Base-by-base conservation (phyloP, 225 moss, liverwort and hornwort species). In the Bryum argenteum region DNA sequence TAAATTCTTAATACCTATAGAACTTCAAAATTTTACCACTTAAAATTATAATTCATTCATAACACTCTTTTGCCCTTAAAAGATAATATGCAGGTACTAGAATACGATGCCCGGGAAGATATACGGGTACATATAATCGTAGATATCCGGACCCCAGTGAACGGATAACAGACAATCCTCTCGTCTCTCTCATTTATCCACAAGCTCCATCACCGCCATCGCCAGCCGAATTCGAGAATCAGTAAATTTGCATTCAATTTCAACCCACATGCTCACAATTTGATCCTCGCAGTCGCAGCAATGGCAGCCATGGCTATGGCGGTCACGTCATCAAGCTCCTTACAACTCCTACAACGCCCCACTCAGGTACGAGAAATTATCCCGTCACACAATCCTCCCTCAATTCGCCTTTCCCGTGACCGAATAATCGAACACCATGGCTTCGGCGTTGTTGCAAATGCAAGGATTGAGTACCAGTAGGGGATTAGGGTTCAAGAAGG, bases 261-360 rank as follows among this genome's bases (percentile, higher is more conserved):
- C 1, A 37, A 41, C 19, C 8, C 28, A 3, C 8, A 15, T 60
- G 20, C 43, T 58, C 3, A 8, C 51, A 0, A 28, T 43, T 41
- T 19, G 18, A 17, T 53, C 8, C 38, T 53, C 39, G n/a, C 59
- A 48, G 52, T 57, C 63, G 61, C 66, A 70, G 83, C 73, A 3
- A 77, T 74, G 80, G 77, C 33, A 33, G 33, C 77, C 5, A 74
- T 80, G 79, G 83, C 83, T 16, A 65, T 70, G 80, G 77, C 63
- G 67, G 18, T 67, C 58, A 67, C 17, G 39, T 77, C 33, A 6
- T 4, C 70, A 39, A 23, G 56, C 77, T 77, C 74, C 71, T 66
- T 74, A 71, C 80, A 71, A 51, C 52, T 71, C 13, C 67, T 67
- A 66, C 58, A 26, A 55, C 65, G 12, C 40, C 24, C 69, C 44